phyloP scores from a whole-genome alignment of 345 rosid genomes.

The Hypericum perforatum region DNA sequence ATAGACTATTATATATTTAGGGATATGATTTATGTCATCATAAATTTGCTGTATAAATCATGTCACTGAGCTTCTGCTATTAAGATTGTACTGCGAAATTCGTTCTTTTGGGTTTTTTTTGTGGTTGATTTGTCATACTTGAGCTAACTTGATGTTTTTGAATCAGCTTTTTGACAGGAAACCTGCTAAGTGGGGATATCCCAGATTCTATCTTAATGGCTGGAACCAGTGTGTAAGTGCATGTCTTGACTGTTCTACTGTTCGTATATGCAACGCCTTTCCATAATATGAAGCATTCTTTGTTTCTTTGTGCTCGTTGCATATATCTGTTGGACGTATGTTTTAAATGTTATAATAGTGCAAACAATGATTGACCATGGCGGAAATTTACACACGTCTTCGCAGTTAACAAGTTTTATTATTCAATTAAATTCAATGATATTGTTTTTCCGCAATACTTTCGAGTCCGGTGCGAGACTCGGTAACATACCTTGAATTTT shows the following conservation, averaged over 20 bases:
- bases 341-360: too few species aligned
- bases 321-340: too few species aligned
- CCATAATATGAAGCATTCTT: too few species aligned
- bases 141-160: slow-evolving; percentile 8
- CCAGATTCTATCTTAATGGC: slow-evolving; percentile 43
- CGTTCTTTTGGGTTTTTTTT: not conserved
- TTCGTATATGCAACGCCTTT: too few species aligned
- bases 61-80: not conserved
- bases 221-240: slow-evolving; percentile 44
- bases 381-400: too few species aligned
- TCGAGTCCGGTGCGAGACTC: not conserved
- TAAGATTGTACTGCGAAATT: not conserved
- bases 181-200: slow-evolving; percentile 38
- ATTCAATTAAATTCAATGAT: not conserved
- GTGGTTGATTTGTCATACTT: slow-evolving; percentile 2
- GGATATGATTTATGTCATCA: too few species aligned
- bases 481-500: not conserved
- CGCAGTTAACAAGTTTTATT: not conserved
- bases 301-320: too few species aligned
- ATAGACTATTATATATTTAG: not conserved
- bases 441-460: not conserved
- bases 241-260: slow-evolving; percentile 3
- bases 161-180: slow-evolving; percentile 40
- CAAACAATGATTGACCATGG: too few species aligned
- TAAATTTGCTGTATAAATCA: not conserved